These are phyloP conservation scores for Apiospora malaysiana DNA, from an alignment of 2,329 filamentous ascomycete genomes.

Conservation along the genomic window DNA sequence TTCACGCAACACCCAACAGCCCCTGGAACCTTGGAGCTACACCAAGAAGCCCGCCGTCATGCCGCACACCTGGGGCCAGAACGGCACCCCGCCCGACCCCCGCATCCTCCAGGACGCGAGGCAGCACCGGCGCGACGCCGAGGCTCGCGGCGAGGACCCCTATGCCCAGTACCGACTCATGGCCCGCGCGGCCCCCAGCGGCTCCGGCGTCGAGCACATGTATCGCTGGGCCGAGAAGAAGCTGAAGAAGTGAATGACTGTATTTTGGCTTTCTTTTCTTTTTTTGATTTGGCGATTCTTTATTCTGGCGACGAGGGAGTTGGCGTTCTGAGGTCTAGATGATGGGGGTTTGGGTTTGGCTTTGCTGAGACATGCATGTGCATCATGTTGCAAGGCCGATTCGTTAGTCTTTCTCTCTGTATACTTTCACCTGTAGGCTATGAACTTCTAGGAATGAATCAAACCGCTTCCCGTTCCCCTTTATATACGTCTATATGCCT, in stretches of 20 bases:
- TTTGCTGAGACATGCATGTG: not conserved
- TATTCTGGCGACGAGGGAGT: not conserved
- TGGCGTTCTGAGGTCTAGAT: not conserved
- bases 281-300: not conserved
- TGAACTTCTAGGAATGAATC: not conserved
- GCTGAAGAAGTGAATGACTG: not conserved
- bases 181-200: slow-evolving; percentile 9
- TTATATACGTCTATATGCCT: not conserved
- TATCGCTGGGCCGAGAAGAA: slow-evolving; percentile 11
- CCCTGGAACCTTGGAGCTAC: not conserved
- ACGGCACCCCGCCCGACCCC: not conserved
- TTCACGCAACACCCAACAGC: not conserved
- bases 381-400: no score
- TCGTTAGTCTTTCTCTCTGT: no score
- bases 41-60: not conserved
- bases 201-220: slow-evolving; percentile 1
- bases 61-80: not conserved
- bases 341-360: not conserved
- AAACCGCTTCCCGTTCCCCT: no score
- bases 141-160: slow-evolving; percentile 18
- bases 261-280: not conserved
- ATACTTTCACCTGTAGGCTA: no score
- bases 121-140: slow-evolving; percentile 33
- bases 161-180: slow-evolving; percentile 16
- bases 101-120: not conserved